These are phyloP conservation scores for Carpinus viminea DNA, from an alignment of 306 rosid genomes.

Conservation along the genomic window DNA sequence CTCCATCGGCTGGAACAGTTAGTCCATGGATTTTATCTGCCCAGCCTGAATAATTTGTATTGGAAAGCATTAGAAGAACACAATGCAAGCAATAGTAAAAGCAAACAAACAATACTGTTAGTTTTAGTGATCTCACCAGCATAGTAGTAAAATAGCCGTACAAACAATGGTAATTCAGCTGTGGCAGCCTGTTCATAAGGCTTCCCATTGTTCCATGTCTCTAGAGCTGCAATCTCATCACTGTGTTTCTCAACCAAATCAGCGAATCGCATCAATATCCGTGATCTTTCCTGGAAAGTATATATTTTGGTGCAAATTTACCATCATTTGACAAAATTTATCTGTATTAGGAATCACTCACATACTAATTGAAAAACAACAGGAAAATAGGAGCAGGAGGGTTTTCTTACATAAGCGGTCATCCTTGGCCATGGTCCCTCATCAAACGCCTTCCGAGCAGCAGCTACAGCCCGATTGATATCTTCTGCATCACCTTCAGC, in stretches of 20 bases:
- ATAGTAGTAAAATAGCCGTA: constrained; percentile 78
- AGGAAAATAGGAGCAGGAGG: constrained; percentile 11
- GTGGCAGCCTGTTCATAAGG: constrained; percentile 63
- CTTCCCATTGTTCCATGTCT: constrained; percentile 91
- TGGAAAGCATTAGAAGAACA: background rate
- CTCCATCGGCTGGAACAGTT: constrained; percentile 89
- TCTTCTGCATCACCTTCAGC: constrained; percentile 86
- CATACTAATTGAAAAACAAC: constrained; percentile 6
- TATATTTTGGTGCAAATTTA: background rate
- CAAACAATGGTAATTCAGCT: constrained; percentile 59
- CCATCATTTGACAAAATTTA: background rate
- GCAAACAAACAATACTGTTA: background rate
- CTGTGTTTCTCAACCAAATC: constrained; percentile 82
- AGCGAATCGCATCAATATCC: constrained; percentile 73
- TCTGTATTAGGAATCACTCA: background rate
- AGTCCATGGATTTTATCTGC: constrained; percentile 95
- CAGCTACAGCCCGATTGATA: constrained; percentile 75
- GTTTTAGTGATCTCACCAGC: constrained; percentile 53
- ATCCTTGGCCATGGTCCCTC: constrained; percentile 98
- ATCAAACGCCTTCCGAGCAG: constrained; percentile 96
- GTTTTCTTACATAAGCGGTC: constrained; percentile 68
- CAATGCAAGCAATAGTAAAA: background rate
- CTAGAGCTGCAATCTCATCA: constrained; percentile 78
- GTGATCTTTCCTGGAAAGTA: constrained; percentile 68
- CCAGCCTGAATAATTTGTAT: constrained; percentile 63